Percentiles rank a stretch among this genome's conserved stretches.
Evolutionary conservation across 2,329 filamentous ascomycete species (phyloP).

Genomic region (Aspergillus neotritici): DNA sequence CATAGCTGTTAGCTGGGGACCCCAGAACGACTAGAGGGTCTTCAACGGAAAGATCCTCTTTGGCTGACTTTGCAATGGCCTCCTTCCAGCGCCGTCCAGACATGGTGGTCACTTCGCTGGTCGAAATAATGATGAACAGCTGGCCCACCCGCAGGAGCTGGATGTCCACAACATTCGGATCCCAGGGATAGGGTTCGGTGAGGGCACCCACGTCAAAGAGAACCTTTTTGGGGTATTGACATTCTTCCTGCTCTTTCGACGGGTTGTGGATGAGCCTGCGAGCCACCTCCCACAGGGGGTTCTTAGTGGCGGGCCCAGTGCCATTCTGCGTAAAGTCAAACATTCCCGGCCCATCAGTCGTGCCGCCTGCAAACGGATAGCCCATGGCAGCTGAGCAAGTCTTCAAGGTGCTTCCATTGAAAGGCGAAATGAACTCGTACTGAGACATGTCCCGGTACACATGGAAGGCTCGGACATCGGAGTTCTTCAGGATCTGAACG

Average conservation of each 20-base stretch:
- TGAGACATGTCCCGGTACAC: constrained; percentile 76
- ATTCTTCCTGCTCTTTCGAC: constrained; percentile 62
- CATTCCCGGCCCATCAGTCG: constrained; percentile 80
- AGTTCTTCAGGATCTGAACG: constrained; percentile 49
- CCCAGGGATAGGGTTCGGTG: constrained; percentile 74
- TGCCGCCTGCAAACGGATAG: constrained; percentile 89
- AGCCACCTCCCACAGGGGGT: constrained; percentile 75
- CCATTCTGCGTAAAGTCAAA: constrained; percentile 93
- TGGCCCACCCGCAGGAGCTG: constrained; percentile 81
- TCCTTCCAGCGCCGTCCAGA: constrained; percentile 79
- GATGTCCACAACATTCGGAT: constrained; percentile 84
- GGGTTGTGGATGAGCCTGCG: constrained; percentile 67
- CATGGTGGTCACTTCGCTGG: constrained; percentile 91
- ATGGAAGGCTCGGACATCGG: constrained; percentile 73
- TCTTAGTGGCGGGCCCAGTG: constrained; percentile 62
- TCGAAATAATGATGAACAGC: constrained; percentile 74
- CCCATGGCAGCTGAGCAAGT: constrained; percentile 86
- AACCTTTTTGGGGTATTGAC: constrained; percentile 77
- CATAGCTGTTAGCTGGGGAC: constrained; percentile 85
- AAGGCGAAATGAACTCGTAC: constrained; percentile 64
- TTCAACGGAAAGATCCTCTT: constrained; percentile 45
- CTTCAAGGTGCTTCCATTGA: constrained; percentile 56
- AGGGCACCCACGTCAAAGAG: constrained; percentile 83
- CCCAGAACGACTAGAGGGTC: constrained; percentile 74
- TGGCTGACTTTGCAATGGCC: constrained; percentile 55